phyloP scores from a whole-genome alignment of 116 monocot genomes.

The Cymodocea nodosa region DNA sequence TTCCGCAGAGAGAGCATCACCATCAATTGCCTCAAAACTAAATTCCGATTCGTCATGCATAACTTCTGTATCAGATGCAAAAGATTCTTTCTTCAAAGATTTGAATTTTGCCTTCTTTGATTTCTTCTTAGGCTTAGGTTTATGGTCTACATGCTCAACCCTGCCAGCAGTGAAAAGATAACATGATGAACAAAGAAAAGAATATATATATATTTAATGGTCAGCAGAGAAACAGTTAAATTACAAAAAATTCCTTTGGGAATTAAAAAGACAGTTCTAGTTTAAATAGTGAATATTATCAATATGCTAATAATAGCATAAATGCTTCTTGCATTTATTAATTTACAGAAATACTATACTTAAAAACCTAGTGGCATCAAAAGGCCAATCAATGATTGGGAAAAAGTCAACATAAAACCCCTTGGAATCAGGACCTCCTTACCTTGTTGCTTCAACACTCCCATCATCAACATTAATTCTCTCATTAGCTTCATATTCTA shows the following conservation, averaged over 20 bases:
- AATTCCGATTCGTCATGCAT: slow-evolving; percentile 24
- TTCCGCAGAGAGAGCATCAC: slow-evolving; percentile 26
- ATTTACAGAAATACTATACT: too few species aligned
- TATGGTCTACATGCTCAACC: slow-evolving; percentile 20
- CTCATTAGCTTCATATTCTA: slow-evolving; percentile 51
- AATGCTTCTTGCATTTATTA: too few species aligned
- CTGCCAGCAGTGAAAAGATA: neutral
- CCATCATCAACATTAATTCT: slow-evolving; percentile 23
- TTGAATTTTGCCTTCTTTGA: slow-evolving; percentile 79
- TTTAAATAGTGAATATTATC: too few species aligned
- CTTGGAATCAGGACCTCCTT: neutral
- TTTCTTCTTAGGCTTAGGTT: slow-evolving; percentile 68
- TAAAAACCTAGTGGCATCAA: too few species aligned
- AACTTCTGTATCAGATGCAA: slow-evolving; percentile 44
- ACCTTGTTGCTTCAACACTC: slow-evolving; percentile 33
- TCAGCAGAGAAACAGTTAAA: neutral
- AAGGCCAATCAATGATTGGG: too few species aligned
- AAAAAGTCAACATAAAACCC: neutral
- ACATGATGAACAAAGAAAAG: slow-evolving; percentile 14
- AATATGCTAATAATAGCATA: too few species aligned
- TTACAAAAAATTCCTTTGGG: neutral
- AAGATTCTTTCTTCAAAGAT: slow-evolving; percentile 70
- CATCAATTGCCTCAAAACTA: slow-evolving; percentile 21
- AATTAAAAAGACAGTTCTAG: neutral
- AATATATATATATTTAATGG: neutral